These are phyloP conservation scores for Pseudocercospora fuligena DNA, from an alignment of 2,329 filamentous ascomycete species.

Conservation along the genomic window DNA sequence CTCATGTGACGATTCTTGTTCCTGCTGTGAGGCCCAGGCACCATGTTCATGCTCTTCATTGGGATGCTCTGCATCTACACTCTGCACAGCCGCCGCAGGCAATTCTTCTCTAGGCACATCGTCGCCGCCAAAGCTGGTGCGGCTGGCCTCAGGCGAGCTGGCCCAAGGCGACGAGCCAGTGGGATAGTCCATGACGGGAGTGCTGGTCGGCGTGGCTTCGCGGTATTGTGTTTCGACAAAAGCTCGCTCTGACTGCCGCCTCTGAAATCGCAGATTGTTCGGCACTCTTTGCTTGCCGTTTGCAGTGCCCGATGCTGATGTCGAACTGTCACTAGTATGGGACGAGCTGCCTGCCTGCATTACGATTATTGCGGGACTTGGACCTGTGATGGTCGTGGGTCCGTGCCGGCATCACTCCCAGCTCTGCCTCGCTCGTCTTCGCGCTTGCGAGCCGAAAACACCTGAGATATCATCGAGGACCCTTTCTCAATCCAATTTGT, in stretches of 20 bases:
- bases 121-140: conserved; percentile 51
- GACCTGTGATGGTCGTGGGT: background rate
- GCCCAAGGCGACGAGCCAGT: conserved; percentile 68
- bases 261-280: conserved; percentile 42
- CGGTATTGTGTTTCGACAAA: conserved; percentile 40
- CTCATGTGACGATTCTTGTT: conserved; percentile 14
- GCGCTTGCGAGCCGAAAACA: background rate
- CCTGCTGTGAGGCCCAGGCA: conserved; percentile 16
- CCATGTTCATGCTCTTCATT: conserved; percentile 22
- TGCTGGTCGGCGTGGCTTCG: conserved; percentile 30
- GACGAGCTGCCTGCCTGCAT: background rate
- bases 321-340: conserved; percentile 1
- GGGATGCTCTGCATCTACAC: conserved; percentile 12
- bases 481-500: background rate
- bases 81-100: conserved; percentile 35
- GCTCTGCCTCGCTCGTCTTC: background rate
- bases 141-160: conserved; percentile 58
- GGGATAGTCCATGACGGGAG: conserved; percentile 67
- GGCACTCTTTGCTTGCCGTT: conserved; percentile 31
- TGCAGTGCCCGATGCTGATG: conserved; percentile 16
- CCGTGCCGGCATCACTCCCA: background rate
- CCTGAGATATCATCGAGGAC: background rate
- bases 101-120: conserved; percentile 34
- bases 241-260: conserved; percentile 41
- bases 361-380: background rate